Base-by-base conservation (phyloP, 306 rosid genomes). In the Vigna nakashimae region DNA sequence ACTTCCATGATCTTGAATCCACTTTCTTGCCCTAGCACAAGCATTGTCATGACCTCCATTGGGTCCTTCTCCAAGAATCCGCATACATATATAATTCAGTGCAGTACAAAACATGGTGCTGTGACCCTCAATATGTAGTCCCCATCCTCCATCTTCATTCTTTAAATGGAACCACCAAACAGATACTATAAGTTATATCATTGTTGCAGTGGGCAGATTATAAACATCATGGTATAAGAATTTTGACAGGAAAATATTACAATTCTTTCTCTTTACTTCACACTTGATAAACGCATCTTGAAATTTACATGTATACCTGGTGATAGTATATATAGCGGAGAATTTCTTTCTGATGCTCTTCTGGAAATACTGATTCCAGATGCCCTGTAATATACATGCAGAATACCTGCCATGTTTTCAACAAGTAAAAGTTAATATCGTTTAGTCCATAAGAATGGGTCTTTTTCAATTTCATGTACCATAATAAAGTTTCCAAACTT, bases 81-180 rank as follows among this genome's bases (percentile, higher is more conserved):
- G 79, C 92, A 91, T 85, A 4, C 88, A 76, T 50, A 86, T 82
- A 43, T 93, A 93, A 78, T 81, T 93, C 1, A 92, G 80, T 18
- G 78, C 77, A 2, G 93, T 90, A 73, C 93, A 65, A 20, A 92
- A 92, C 97, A 89, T 92, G 72, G 82, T 87, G 82, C 96, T 92
- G 0, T 90, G 93, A 9, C 97, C 97, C 75, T 89, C 91, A 5
- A 92, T 80, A 71, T 92, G 93, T 3, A 92, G 32, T 13, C 97
- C 97, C 96, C 93, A 92, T 1, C 97, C 97, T 53, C 97, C 97
- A 75, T 92, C 97, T 82, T 92, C 85, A 56, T 92, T 92, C 96
- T 91, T 42, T 24, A 76, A 76, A 51, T 49, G 2, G 60, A 69
- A 28, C 2, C n/a, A 59, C 46, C 26, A 49, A 40, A 67, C n/a